Evolutionary conservation across 768 basidiomycete species (phyloP).

Genomic region (Amanita phalloides): DNA sequence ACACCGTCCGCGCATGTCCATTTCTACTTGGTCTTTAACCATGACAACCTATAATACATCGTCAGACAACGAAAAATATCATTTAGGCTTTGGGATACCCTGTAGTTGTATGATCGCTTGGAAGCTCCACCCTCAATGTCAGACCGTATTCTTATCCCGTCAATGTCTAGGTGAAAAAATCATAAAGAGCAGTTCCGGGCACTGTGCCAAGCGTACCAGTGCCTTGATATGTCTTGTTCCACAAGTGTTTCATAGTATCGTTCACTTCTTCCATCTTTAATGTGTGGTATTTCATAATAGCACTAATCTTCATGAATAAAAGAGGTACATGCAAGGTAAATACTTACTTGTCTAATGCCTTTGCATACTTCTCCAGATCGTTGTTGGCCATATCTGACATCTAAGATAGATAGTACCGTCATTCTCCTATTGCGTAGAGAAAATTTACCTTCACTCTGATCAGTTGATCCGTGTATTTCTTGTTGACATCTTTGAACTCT

Average conservation of each 20-base stretch:
- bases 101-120: constrained; percentile 93
- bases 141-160: constrained; percentile 91
- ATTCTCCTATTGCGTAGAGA: not conserved
- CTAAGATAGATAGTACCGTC: constrained; percentile 26
- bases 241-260: constrained; percentile 91
- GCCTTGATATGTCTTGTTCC: constrained; percentile 99
- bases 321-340: not conserved
- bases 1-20: constrained; percentile 99
- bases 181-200: no score
- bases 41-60: constrained; percentile 72
- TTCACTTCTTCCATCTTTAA: constrained; percentile 99
- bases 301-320: constrained; percentile 36
- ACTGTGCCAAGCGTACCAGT: constrained; percentile 50
- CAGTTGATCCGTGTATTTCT: constrained; percentile 81
- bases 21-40: constrained; percentile 98
- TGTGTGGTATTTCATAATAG: constrained; percentile 96
- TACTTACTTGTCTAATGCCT: constrained; percentile 89
- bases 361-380: constrained; percentile 95
- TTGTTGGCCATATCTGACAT: constrained; percentile 97
- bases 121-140: constrained; percentile 88
- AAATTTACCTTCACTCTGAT: constrained; percentile 81
- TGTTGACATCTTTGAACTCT: constrained; percentile 83
- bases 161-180: constrained; percentile 66
- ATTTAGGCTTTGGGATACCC: constrained; percentile 38
- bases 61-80: constrained; percentile 6